Percentiles rank a stretch among this genome's conserved stretches.
Evolutionary conservation across 108 stramenopile genomes (phyloP).

Genomic region (Hondaea fermentalgiana): DNA sequence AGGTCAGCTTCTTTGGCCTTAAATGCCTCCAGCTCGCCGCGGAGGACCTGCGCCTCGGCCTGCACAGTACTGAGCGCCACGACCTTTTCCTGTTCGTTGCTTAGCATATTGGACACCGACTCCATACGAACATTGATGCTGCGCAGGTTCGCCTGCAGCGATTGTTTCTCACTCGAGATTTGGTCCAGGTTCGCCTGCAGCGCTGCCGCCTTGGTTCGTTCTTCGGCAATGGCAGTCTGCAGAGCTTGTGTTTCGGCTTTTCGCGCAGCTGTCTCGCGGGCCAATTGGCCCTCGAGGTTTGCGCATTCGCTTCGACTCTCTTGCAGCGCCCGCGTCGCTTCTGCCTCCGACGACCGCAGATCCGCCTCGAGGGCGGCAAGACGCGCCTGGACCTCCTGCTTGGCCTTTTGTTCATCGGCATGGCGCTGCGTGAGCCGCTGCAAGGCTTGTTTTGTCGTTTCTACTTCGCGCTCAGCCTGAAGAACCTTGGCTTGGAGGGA

Average conservation of each 20-base stretch:
- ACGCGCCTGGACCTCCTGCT: neutral
- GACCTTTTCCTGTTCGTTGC: neutral
- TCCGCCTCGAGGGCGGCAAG: neutral
- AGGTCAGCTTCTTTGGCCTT: neutral
- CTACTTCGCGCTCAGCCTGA: neutral
- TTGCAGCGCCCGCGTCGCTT: neutral
- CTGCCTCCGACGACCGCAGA: neutral
- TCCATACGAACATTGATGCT: neutral
- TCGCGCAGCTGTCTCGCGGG: neutral
- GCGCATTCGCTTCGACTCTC: neutral
- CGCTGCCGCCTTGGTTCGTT: neutral
- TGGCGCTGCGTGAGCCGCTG: neutral
- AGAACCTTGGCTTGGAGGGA: neutral
- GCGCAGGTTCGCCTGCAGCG: neutral
- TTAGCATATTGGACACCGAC: neutral
- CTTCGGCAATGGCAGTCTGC: neutral
- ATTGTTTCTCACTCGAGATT: neutral
- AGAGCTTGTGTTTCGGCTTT: neutral
- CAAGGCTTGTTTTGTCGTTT: neutral
- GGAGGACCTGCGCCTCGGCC: neutral
- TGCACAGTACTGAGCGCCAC: neutral
- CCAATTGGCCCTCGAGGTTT: neutral
- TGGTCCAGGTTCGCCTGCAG: neutral
- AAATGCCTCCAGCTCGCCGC: neutral
- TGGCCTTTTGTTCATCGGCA: neutral